These are phyloP conservation scores for Termitomyces sp. DNA, from an alignment of 768 basidiomycete genomes.

Conservation along the genomic window DNA sequence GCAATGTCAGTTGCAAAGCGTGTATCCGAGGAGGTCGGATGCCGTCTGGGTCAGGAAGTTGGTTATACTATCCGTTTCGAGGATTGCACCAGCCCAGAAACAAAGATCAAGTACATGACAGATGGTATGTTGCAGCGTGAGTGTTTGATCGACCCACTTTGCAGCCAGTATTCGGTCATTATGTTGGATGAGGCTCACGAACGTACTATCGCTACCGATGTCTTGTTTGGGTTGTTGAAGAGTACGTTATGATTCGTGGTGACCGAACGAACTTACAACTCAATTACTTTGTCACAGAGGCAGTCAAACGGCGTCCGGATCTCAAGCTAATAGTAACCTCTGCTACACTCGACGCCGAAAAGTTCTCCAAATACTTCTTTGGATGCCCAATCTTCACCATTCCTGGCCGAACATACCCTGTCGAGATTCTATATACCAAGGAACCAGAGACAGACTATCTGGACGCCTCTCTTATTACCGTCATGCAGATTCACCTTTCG, in stretches of 20 bases:
- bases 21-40: slow-evolving; percentile 97
- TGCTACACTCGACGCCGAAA: slow-evolving; percentile 98
- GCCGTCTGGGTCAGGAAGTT: slow-evolving; percentile 94
- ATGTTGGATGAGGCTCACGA: slow-evolving; percentile 99
- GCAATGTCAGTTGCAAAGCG: slow-evolving; percentile 99
- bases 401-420: slow-evolving; percentile 98
- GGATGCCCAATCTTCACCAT: slow-evolving; percentile 99
- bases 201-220: slow-evolving; percentile 97
- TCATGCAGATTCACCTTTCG: slow-evolving; percentile 99
- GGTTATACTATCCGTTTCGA: slow-evolving; percentile 99
- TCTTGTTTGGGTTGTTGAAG: slow-evolving; percentile 93
- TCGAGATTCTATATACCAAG: slow-evolving; percentile 97
- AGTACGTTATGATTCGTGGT: slow-evolving; percentile 42
- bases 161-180: slow-evolving; percentile 89
- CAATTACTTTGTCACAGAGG: slow-evolving; percentile 54
- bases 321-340: slow-evolving; percentile 98
- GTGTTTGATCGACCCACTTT: slow-evolving; percentile 92
- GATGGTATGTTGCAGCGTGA: slow-evolving; percentile 99
- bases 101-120: slow-evolving; percentile 99
- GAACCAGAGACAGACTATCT: slow-evolving; percentile 98
- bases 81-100: slow-evolving; percentile 98
- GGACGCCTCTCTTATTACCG: slow-evolving; percentile 95
- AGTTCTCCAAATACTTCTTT: slow-evolving; percentile 99
- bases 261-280: background rate
- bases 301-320: slow-evolving; percentile 90